Percentiles rank a stretch among this genome's conserved stretches.
phyloP scores from a whole-genome alignment of 2,329 filamentous ascomycete genomes.

The Xylaria sp. region DNA sequence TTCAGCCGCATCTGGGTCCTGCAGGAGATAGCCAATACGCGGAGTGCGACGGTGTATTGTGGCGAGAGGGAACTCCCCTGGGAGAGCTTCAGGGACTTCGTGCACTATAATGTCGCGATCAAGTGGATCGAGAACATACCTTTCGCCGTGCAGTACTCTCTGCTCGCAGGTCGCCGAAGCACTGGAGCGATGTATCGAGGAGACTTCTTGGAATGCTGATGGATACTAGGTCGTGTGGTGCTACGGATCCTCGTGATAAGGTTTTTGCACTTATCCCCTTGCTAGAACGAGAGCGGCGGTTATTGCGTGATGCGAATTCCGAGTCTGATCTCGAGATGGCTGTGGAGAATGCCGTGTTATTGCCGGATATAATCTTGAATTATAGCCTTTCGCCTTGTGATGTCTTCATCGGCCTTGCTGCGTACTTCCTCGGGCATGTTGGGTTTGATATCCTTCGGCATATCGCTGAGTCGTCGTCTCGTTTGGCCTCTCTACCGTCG shows the following conservation, averaged over 20 bases:
- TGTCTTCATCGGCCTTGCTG: background rate
- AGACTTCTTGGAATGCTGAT: background rate
- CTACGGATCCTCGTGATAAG: conserved; percentile 3
- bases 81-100: conserved; percentile 2
- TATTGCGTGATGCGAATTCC: background rate
- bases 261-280: background rate
- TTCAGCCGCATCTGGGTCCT: no score
- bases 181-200: background rate
- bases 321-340: background rate
- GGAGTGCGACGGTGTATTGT: background rate
- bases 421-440: background rate
- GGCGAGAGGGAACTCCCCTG: background rate
- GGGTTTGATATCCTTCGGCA: background rate
- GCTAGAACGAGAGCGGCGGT: background rate
- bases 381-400: background rate
- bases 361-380: background rate
- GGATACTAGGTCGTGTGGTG: background rate
- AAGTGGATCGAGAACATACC: background rate
- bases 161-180: background rate
- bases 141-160: background rate
- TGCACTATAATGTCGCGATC: background rate
- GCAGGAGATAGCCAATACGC: no score
- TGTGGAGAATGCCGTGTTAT: background rate
- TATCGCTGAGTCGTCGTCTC: background rate
- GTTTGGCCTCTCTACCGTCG: background rate